These are phyloP conservation scores for Xanthoparmelia taractica DNA, from an alignment of 495 filamentous ascomycete genomes.

Conservation along the genomic window DNA sequence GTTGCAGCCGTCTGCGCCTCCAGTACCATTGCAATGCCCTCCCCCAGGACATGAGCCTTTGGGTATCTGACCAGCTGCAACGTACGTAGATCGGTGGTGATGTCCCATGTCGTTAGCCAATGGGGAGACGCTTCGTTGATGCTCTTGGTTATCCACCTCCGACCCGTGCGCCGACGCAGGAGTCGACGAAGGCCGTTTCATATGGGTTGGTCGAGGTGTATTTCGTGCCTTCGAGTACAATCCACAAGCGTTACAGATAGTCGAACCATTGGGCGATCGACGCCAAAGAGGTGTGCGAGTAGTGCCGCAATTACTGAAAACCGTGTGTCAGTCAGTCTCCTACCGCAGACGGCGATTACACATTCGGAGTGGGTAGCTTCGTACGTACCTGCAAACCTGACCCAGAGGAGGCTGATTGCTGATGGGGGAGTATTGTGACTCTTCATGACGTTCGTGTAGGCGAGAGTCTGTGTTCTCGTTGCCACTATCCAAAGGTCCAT, in stretches of 20 bases:
- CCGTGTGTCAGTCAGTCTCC: constrained; percentile 27
- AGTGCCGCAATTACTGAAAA: constrained; percentile 81
- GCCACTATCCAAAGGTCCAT: constrained; percentile 6
- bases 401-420: constrained; percentile 31
- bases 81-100: constrained; percentile 59
- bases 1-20: constrained; percentile 90
- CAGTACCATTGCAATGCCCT: constrained; percentile 92
- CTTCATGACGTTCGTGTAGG: constrained; percentile 20
- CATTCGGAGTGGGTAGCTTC: not conserved
- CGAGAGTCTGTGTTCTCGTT: constrained; percentile 5
- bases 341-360: not conserved
- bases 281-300: constrained; percentile 92
- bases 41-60: constrained; percentile 91
- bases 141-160: constrained; percentile 26
- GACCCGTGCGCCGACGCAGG: constrained; percentile 23
- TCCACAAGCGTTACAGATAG: constrained; percentile 97
- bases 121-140: constrained; percentile 35
- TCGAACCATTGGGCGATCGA: constrained; percentile 81
- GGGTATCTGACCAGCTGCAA: constrained; percentile 61
- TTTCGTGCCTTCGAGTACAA: constrained; percentile 93
- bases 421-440: constrained; percentile 25
- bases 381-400: constrained; percentile 49
- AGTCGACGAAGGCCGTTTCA: constrained; percentile 45
- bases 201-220: constrained; percentile 75
- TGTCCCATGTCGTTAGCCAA: constrained; percentile 28